phyloP scores from a whole-genome alignment of 352 stramenopile species.

The Phytophthora cryptogea region DNA sequence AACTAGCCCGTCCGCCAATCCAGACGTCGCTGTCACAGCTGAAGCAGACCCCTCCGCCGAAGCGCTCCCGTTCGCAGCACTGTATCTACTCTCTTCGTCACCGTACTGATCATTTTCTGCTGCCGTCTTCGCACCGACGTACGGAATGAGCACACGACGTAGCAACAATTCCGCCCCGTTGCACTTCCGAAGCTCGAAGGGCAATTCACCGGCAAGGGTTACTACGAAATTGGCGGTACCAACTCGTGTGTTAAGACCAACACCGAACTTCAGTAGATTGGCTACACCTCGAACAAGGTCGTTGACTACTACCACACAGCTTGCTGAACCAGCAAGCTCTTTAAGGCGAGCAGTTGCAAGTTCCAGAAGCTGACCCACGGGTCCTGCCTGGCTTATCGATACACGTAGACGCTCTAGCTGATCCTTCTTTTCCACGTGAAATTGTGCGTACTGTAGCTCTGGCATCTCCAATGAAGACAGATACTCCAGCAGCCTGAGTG shows the following conservation, averaged over 20 bases:
- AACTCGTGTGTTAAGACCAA: constrained; percentile 82
- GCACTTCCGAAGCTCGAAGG: constrained; percentile 75
- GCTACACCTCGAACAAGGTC: constrained; percentile 54
- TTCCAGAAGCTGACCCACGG: constrained; percentile 74
- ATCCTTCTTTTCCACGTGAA: constrained; percentile 86
- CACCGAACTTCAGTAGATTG: constrained; percentile 73
- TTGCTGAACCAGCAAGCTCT: constrained; percentile 44
- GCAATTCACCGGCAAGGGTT: constrained; percentile 65
- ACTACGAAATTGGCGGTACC: constrained; percentile 79
- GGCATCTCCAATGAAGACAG: constrained; percentile 86
- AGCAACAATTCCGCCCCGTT: constrained; percentile 63
- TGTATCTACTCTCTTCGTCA: constrained; percentile 64
- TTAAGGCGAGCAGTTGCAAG: constrained; percentile 62
- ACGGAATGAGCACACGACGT: constrained; percentile 60
- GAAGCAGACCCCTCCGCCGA: constrained; percentile 13
- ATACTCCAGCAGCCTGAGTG: constrained; percentile 76
- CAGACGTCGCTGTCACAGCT: constrained; percentile 25
- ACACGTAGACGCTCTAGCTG: constrained; percentile 80
- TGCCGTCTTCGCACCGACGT: constrained; percentile 53
- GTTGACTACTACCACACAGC: constrained; percentile 52
- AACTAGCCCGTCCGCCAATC: constrained; percentile 61
- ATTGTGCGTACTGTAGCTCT: constrained; percentile 84
- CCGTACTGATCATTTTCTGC: constrained; percentile 78
- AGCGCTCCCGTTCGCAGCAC: constrained; percentile 13
- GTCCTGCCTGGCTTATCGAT: constrained; percentile 73